Percentiles rank a stretch among this genome's conserved stretches.
phyloP scores from a whole-genome alignment of 352 stramenopile genomes.

The Pythium monospermum region DNA sequence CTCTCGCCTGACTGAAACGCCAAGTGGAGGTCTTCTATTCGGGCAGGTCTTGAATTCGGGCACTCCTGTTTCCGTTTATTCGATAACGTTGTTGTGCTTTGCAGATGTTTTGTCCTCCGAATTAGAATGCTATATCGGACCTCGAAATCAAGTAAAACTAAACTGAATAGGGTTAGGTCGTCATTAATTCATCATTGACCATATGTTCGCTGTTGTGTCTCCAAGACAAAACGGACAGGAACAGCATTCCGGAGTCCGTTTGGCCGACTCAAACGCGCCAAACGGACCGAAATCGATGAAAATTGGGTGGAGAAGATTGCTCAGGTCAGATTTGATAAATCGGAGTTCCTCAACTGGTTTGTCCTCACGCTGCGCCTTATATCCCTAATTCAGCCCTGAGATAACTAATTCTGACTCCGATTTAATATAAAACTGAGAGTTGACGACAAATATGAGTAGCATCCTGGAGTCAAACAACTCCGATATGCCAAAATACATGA shows the following conservation, averaged over 20 bases:
- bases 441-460: conserved; percentile 5
- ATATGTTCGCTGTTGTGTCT: neutral
- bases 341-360: conserved; percentile 3
- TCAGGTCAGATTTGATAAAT: conserved; percentile 1
- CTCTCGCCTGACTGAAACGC: too few relatives aligned
- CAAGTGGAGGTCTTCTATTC: too few relatives aligned
- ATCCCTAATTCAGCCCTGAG: conserved; percentile 1
- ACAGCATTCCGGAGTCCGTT: conserved; percentile 9
- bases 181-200: neutral
- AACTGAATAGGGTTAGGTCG: neutral
- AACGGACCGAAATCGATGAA: conserved; percentile 4
- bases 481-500: conserved; percentile 4
- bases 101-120: neutral
- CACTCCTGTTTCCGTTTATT: too few relatives aligned
- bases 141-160: neutral
- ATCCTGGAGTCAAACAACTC: conserved; percentile 6
- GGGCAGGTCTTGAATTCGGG: too few relatives aligned
- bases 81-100: conserved; percentile 8
- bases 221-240: conserved; percentile 1
- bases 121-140: conserved; percentile 9
- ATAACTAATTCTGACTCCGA: conserved; percentile 5
- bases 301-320: too few relatives aligned
- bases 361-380: neutral
- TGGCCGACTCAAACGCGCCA: conserved; percentile 3
- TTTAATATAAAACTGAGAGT: conserved; percentile 5